These are phyloP conservation scores for Fusarium sp. DNA, from an alignment of 2,329 filamentous ascomycete genomes.

Conservation along the genomic window DNA sequence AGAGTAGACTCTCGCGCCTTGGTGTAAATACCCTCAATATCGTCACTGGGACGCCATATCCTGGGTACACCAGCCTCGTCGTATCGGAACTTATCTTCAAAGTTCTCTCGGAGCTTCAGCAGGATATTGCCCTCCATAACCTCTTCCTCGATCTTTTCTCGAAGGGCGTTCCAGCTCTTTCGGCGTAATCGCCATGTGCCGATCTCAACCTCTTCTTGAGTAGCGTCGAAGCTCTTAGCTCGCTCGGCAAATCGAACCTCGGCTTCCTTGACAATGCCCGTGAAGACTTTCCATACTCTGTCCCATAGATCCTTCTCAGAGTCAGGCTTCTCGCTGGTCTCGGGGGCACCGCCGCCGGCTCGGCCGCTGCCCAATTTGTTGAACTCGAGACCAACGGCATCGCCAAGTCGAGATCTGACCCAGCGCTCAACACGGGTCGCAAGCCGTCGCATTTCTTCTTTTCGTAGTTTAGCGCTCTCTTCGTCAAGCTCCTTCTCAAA, in stretches of 20 bases:
- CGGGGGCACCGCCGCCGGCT: constrained; percentile 82
- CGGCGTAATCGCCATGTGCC: constrained; percentile 91
- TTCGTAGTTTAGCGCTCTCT: constrained; percentile 83
- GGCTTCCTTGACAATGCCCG: constrained; percentile 82
- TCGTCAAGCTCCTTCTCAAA: constrained; percentile 93
- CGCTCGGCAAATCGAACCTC: constrained; percentile 86
- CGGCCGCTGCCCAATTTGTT: constrained; percentile 93
- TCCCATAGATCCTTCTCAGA: constrained; percentile 94
- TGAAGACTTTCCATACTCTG: constrained; percentile 89
- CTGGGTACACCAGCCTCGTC: constrained; percentile 93
- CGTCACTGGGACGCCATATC: constrained; percentile 96
- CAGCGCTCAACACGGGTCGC: constrained; percentile 92
- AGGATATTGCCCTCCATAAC: constrained; percentile 97
- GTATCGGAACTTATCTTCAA: constrained; percentile 99
- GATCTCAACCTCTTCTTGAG: constrained; percentile 87
- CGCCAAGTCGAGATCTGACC: constrained; percentile 87
- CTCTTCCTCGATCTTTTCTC: constrained; percentile 93
- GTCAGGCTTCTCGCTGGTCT: constrained; percentile 75
- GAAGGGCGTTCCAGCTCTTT: constrained; percentile 92
- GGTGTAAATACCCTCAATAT: constrained; percentile 96
- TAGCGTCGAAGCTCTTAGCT: constrained; percentile 93
- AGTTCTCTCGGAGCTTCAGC: constrained; percentile 95
- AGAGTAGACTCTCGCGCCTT: constrained; percentile 92
- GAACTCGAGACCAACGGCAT: constrained; percentile 92
- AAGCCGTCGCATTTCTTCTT: constrained; percentile 94